phyloP scores from a whole-genome alignment of 345 rosid species.

The Barbarea vulgaris region DNA sequence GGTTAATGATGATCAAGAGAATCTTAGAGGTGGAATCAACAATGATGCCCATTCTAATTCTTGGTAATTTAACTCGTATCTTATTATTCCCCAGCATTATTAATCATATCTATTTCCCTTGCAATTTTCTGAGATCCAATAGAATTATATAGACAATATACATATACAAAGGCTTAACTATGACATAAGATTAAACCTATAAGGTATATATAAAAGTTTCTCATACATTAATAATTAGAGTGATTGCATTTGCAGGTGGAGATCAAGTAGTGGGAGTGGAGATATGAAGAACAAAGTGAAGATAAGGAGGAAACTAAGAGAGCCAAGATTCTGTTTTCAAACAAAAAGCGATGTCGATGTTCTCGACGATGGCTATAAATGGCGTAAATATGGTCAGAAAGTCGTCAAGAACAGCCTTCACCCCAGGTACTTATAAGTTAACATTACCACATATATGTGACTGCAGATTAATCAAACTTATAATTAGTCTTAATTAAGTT shows the following conservation, averaged over 20 bases:
- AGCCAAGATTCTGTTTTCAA: slow-evolving; percentile 98
- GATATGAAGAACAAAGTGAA: slow-evolving; percentile 72
- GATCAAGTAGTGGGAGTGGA: slow-evolving; percentile 51
- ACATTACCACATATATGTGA: background rate
- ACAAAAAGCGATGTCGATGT: slow-evolving; percentile 96
- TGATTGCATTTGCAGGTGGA: slow-evolving; percentile 62
- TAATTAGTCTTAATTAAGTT: background rate
- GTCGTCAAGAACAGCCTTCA: slow-evolving; percentile 97
- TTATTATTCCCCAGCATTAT: background rate
- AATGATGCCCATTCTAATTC: slow-evolving; percentile 40
- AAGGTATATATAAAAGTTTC: background rate
- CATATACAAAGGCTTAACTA: background rate
- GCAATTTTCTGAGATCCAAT: background rate
- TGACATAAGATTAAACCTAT: slow-evolving; percentile 17
- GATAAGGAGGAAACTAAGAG: slow-evolving; percentile 88
- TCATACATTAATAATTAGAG: background rate
- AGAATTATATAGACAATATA: background rate
- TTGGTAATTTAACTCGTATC: slow-evolving; percentile 30
- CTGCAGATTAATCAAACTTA: background rate
- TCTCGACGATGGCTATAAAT: slow-evolving; percentile 93
- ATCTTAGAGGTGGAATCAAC: slow-evolving; percentile 27
- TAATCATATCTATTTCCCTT: background rate
- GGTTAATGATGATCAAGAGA: slow-evolving; percentile 33
- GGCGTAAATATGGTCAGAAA: slow-evolving; percentile 99
- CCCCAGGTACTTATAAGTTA: slow-evolving; percentile 70